Base-by-base conservation (phyloP, 2,329 filamentous ascomycete species). In the Colletotrichum sp. region DNA sequence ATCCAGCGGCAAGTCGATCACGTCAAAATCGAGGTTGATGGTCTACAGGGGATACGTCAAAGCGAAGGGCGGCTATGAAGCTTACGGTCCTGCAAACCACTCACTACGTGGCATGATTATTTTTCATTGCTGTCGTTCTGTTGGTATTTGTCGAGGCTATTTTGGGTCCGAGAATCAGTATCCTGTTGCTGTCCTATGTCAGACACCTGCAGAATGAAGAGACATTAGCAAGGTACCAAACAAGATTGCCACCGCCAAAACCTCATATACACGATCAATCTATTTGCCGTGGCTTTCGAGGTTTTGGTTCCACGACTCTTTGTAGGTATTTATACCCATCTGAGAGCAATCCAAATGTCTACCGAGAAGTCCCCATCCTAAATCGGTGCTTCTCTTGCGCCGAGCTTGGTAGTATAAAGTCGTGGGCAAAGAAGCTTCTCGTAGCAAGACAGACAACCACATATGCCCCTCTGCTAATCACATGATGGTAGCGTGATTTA, bases 41-140 rank as follows among this genome's bases (percentile, higher is more conserved):
- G n/a, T n/a, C n/a, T n/a, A n/a, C n/a, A n/a, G n/a, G n/a, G n/a
- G n/a, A n/a, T n/a, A n/a, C n/a, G n/a, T n/a, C n/a, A n/a, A n/a
- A n/a, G n/a, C n/a, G n/a, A n/a, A n/a, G n/a, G n/a, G 28, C 16
- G 36, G 2, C 36, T 36, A 1, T 36, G 13, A 18, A 38, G 15
- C 36, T 38, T 38, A 2, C 15, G 0, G 10, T 43, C 0, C 38
- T 3, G 8, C 38, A 10, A 6, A 6, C 0, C 0, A 1, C 36
- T n/a, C 0, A 2, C 18, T 8, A 10, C 1, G 5, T 3, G 18
- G 38, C 2, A 10, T n/a, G 38, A 3, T 2, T 4, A 18, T 6
- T n/a, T 6, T 2, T 4, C 1, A 43, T n/a, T 43, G 12, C 9
- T 3, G 38, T 48, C 38, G 38, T 6, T 9, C 2, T 12, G 18